Base-by-base conservation (phyloP, 352 stramenopile genomes). In the Phytophthora tentaculata region DNA sequence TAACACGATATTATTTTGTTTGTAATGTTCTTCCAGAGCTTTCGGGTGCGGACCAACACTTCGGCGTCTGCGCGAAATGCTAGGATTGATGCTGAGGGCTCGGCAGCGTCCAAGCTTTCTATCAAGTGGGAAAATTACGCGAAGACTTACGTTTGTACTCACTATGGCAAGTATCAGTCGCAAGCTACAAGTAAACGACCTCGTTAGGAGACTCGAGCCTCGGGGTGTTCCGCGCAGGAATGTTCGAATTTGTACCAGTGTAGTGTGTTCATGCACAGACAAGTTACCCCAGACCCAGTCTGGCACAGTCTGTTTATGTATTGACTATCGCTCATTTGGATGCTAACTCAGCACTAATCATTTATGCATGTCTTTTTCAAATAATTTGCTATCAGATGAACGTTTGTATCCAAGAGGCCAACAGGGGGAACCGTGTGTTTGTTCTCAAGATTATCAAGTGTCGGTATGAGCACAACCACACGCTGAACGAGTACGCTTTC, bases 31-130 rank as follows among this genome's bases (percentile, higher is more conserved):
- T 89, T 66, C n/a, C n/a, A n/a, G n/a, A n/a, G n/a, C n/a, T n/a
- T n/a, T n/a, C n/a, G n/a, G n/a, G n/a, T n/a, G n/a, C 19, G 49
- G 17, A 54, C 58, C 28, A 66, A 66, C 20, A 66, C 58, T 1
- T 54, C 41, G 9, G 4, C 12, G 3, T 5, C 0, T 10, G 41
- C 10, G 41, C 41, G 41, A 10, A 47, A 47, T n/a, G 41, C 3
- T 4, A 22, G 16, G 16, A 47, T 47, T 6, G 41, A 47, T 47
- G 13, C 13, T 10, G 2, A 13, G 16, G n/a, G n/a, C 13, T 47
- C 35, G 4, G 3, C 9, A 17, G 35, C 35, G 14, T 13, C 35
- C 35, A 43, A 43, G 14, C 9, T 43, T 14, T 17, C 35, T 3
- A 10, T 3, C 9, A 10, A 43, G 35, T 43, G 35, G 35, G 35